phyloP scores from a whole-genome alignment of 75 land plant species.

The Pinus taeda region DNA sequence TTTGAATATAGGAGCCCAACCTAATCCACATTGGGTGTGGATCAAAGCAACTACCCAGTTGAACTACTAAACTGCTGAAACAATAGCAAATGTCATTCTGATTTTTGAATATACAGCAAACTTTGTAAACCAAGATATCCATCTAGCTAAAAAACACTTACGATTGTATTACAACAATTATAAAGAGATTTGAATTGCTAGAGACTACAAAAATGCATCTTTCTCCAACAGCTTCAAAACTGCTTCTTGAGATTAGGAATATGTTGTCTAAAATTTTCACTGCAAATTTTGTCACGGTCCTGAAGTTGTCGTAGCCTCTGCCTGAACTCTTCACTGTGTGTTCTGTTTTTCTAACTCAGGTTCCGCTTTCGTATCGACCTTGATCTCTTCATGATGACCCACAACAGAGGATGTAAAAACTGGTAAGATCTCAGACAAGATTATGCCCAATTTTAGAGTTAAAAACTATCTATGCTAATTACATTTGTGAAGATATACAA shows the following conservation, averaged over 20 bases:
- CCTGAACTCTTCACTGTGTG: no score
- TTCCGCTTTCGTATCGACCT: no score
- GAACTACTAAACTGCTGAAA: neutral
- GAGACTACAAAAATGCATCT: conserved; percentile 32
- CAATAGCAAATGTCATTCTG: neutral
- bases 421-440: no score
- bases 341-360: no score
- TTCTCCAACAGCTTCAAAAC: conserved; percentile 42
- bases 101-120: neutral
- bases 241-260: conserved; percentile 29
- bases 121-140: neutral
- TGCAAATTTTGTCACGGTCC: no score
- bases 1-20: neutral
- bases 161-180: neutral
- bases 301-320: no score
- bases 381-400: no score
- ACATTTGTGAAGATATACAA: no score
- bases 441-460: no score
- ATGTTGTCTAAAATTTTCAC: no score
- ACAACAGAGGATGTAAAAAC: no score
- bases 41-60: neutral
- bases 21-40: neutral
- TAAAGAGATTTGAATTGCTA: neutral
- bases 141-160: neutral
- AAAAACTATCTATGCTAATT: no score